Evolutionary conservation across 306 rosid genomes (phyloP), one percentile per base, ranked within the genome.

Genomic region (Clitoria ternatea): DNA sequence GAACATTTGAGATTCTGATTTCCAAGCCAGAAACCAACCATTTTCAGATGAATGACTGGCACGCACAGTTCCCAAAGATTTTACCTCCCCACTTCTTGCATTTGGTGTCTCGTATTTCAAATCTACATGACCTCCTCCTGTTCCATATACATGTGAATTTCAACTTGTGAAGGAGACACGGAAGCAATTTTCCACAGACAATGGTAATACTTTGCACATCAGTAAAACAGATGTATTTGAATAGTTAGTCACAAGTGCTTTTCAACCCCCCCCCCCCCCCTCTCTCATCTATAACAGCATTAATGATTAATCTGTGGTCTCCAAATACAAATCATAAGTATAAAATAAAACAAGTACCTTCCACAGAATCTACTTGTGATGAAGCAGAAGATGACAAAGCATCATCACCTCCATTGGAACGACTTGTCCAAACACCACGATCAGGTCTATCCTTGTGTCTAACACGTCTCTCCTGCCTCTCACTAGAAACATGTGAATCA

Each of bases 361-460:
- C 84, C 36, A 69, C 52, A 77, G 80, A 75, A 71, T 83, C 83
- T 54, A 72, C 22, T 19, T 45, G 85, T 22, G 76, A 42, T 7
- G 79, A 75, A 72, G 80, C 77, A 72, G 77, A 49, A 1, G 73
- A 76, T 39, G 80, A 50, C 76, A 70, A 12, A 69, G 82, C 66
- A 47, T 84, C 89, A 32, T 75, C 80, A 23, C 76, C 83, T 79
- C 85, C 90, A 77, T 79, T 87, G 55, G 79, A 77, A 54, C 79
- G 82, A 37, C 76, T 67, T 19, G 84, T 73, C 96, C 92, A 80
- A 23, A 79, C 82, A 73, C 81, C 78, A 54, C 85, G 88, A 40
- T 86, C 92, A 67, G 81, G 86, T 56, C 81, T 75, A 61, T 89
- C 90, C 74, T 75, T 89, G 50, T 85, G 79, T 43, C 86, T 89